Percentiles rank a stretch among this genome's conserved stretches.
These are phyloP conservation scores for Thelonectria rubi DNA, from an alignment of 2,329 filamentous ascomycete species.

Conservation along the genomic window DNA sequence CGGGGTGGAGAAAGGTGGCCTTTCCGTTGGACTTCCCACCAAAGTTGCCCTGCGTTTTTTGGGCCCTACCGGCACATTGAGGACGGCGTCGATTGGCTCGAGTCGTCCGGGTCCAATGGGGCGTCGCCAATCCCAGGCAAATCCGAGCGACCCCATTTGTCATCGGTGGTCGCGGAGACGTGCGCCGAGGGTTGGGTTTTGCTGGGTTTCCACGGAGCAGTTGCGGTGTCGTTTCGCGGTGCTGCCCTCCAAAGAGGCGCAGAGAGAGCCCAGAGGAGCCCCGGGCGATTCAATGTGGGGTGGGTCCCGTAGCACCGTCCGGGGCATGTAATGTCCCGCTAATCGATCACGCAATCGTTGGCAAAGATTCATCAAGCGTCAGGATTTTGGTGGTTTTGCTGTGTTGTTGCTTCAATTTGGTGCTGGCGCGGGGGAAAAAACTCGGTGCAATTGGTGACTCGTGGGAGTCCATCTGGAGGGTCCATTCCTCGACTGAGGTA, in stretches of 20 bases:
- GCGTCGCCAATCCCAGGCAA: conserved; percentile 32
- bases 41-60: neutral
- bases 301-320: conserved; percentile 40
- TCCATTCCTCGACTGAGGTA: conserved; percentile 9
- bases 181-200: conserved; percentile 24
- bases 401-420: conserved; percentile 11
- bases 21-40: neutral
- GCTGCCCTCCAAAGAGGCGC: neutral
- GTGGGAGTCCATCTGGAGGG: neutral
- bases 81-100: conserved; percentile 30
- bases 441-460: conserved; percentile 26
- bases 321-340: conserved; percentile 43
- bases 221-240: conserved; percentile 5
- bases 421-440: conserved; percentile 42
- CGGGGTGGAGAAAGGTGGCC: conserved; percentile 35
- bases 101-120: conserved; percentile 1
- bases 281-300: conserved; percentile 12
- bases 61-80: conserved; percentile 20
- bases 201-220: conserved; percentile 1
- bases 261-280: neutral
- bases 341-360: conserved; percentile 46
- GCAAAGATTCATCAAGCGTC: conserved; percentile 44
- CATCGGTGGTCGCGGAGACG: conserved; percentile 38
- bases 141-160: conserved; percentile 39
- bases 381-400: conserved; percentile 27